phyloP scores from a whole-genome alignment of 306 rosid genomes.

The Begonia loranthoides region DNA sequence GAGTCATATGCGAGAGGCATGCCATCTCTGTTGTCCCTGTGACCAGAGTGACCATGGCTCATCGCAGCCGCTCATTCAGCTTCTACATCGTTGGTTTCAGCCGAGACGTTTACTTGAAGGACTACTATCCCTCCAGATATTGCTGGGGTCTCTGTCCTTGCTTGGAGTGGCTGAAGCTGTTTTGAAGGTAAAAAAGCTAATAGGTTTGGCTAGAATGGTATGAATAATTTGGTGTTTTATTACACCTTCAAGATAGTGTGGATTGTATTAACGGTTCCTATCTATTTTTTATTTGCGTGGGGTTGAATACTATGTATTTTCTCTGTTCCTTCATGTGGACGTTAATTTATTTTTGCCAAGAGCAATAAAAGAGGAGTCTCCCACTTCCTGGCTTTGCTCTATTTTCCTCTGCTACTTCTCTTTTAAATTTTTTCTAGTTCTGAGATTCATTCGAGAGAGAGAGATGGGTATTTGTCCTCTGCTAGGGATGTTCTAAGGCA shows the following conservation, averaged over 20 bases:
- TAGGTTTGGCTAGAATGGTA: background rate
- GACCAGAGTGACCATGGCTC: conserved; percentile 75
- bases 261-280: background rate
- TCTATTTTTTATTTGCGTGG: background rate
- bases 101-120: conserved; percentile 83
- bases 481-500: too few species aligned
- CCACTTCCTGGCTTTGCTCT: too few species aligned
- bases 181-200: background rate
- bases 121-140: conserved; percentile 67
- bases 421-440: too few species aligned
- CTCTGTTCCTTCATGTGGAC: background rate
- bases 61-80: conserved; percentile 52
- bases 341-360: background rate
- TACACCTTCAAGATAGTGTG: background rate
- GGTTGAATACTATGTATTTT: background rate
- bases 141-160: conserved; percentile 99
- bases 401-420: too few species aligned
- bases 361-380: background rate
- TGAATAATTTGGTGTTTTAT: background rate
- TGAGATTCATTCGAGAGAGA: too few species aligned
- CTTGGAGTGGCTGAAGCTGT: conserved; percentile 88
- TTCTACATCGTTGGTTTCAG: conserved; percentile 68
- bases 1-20: conserved; percentile 87
- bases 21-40: conserved; percentile 82
- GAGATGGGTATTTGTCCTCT: background rate